These are phyloP conservation scores for Chamaenerion angustifolium DNA, from an alignment of 345 rosid genomes.

Conservation along the genomic window DNA sequence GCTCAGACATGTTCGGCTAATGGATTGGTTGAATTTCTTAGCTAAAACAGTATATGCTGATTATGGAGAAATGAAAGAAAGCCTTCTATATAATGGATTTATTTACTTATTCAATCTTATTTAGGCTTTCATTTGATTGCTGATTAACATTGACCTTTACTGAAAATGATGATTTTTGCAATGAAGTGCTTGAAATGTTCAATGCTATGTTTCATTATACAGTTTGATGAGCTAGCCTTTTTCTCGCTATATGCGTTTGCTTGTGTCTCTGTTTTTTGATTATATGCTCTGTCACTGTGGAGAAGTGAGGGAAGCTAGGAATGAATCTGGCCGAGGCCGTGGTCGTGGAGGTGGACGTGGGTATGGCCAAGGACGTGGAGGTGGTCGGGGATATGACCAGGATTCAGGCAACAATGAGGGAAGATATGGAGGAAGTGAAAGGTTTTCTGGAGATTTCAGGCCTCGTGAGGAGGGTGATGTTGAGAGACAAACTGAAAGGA, in stretches of 20 bases:
- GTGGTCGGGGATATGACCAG: constrained; percentile 45
- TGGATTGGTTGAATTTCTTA: too few relatives aligned
- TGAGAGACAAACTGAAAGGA: constrained; percentile 38
- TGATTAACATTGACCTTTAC: too few relatives aligned
- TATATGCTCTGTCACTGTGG: not conserved
- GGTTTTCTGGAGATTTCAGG: constrained; percentile 38
- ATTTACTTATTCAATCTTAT: too few relatives aligned
- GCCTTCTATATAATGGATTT: too few relatives aligned
- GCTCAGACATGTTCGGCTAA: not conserved
- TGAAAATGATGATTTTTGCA: too few relatives aligned
- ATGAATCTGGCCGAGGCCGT: constrained; percentile 57
- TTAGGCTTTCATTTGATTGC: too few relatives aligned
- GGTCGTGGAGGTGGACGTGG: constrained; percentile 34
- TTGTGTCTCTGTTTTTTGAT: too few relatives aligned
- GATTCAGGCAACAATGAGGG: constrained; percentile 37
- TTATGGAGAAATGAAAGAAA: constrained; percentile 20
- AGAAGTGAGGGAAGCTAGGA: constrained; percentile 65
- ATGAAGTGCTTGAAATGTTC: too few relatives aligned
- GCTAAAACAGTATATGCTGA: not conserved
- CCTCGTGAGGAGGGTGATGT: constrained; percentile 60
- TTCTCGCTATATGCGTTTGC: too few relatives aligned
- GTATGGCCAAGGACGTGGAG: constrained; percentile 17
- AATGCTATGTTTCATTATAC: too few relatives aligned
- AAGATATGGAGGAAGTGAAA: constrained; percentile 32
- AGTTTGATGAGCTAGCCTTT: too few relatives aligned